Base-by-base conservation (phyloP, 2,329 filamentous ascomycete species). In the Didymella pinodella region DNA sequence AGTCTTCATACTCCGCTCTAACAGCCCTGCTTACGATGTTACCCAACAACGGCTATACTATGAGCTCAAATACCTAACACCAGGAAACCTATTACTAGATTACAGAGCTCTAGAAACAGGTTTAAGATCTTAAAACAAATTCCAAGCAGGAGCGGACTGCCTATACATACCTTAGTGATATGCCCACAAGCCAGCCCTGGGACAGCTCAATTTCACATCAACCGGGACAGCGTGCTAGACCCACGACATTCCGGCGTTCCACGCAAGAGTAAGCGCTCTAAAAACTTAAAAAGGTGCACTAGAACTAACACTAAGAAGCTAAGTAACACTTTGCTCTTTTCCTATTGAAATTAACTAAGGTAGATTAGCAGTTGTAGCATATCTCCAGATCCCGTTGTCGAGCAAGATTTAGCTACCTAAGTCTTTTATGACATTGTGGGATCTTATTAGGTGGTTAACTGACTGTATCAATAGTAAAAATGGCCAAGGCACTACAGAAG, bases 251-350 rank as follows among this genome's bases (percentile, higher is more conserved):
- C 41, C 20, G 26, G 41, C 4, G 11, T 45, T 45, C 28, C 8
- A 45, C 20, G 41, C 41, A 45, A n/a, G 41, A 45, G 41, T 45
- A 45, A 45, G 41, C 22, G 20, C 41, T 16, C 20, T 6, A 20
- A 45, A 26, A 45, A 25, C 41, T 45, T 10, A 45, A 20, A 26
- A n/a, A 45, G 26, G 25, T 45, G 20, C 41, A 45, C 41, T 5
- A 45, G 20, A 45, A 45, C 22, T 45, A 45, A 45, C 41, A 16
- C 41, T 45, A 16, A 45, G 41, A 16, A 45, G 41, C 41, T 20
- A 26, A 45, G 41, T 29, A 26, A 4, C 16, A 45, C 41, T 28
- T 45, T 7, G 41, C 20, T 45, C 41, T 6, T 45, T 45, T 26
- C 41, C 41, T 45, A 45, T 22, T 45, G 16, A 45, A 25, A 7